These are phyloP conservation scores for Onygena corvina DNA, from an alignment of 2,329 filamentous ascomycete species.

Conservation along the genomic window DNA sequence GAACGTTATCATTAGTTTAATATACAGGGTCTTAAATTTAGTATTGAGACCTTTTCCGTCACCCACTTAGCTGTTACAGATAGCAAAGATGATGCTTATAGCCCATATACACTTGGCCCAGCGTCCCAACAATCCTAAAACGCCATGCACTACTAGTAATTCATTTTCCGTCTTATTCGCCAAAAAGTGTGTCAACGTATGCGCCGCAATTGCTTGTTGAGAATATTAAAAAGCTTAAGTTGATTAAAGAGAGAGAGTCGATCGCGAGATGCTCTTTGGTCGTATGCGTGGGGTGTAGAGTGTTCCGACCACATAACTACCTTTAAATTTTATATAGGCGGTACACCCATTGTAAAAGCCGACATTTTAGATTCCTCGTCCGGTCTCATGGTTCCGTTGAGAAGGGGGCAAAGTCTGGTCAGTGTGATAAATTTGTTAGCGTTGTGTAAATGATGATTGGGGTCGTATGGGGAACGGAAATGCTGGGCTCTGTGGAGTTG, in stretches of 20 bases:
- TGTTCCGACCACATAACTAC: neutral
- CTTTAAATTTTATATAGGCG: neutral
- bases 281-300: neutral
- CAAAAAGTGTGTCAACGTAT: neutral
- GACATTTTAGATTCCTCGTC: slow-evolving; percentile 37
- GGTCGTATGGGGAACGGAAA: no score
- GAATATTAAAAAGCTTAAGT: neutral
- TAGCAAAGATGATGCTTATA: neutral
- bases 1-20: no score
- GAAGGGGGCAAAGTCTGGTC: slow-evolving; percentile 65
- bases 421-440: slow-evolving; percentile 17
- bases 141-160: neutral
- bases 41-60: no score
- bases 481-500: no score
- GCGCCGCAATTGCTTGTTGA: neutral
- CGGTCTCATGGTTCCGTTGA: slow-evolving; percentile 67
- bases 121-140: neutral
- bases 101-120: neutral
- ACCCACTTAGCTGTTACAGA: no score
- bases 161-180: neutral
- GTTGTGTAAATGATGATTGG: neutral
- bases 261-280: neutral
- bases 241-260: neutral
- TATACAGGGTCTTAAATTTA: no score
- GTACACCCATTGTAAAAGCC: slow-evolving; percentile 26